A percentile compares a stretch with the other conserved stretches of the same genome.
Conservation (phyloP, 441 rosid genomes). For the Adansonia grandidieri region DNA sequence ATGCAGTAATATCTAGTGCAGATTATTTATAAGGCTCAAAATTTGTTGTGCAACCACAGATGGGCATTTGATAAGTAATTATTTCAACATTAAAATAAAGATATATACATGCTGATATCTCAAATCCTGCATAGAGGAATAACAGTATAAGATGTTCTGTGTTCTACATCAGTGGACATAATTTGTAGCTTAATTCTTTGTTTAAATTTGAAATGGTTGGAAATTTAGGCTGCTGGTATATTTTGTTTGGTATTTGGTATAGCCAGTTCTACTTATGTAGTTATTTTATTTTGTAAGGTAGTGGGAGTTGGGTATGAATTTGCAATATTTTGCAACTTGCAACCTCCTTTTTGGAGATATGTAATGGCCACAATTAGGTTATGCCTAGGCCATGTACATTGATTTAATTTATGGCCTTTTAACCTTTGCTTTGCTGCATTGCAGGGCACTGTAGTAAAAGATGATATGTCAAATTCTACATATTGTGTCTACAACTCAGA, state of each 20-base stretch:
- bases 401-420: conserved; percentile 1
- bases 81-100: not conserved
- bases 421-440: conserved; percentile 24
- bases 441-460: conserved; percentile 60
- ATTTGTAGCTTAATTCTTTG: not conserved
- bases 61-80: not conserved
- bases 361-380: not conserved
- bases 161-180: not conserved
- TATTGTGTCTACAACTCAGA: conserved; percentile 84
- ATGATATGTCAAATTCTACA: conserved; percentile 50
- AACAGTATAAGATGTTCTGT: not conserved
- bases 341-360: not conserved
- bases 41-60: not conserved
- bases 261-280: not conserved
- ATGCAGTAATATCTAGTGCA: not conserved
- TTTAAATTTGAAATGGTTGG: not conserved
- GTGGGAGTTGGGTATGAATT: not conserved
- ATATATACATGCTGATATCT: not conserved
- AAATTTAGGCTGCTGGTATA: not conserved
- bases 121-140: not conserved
- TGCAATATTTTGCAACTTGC: not conserved
- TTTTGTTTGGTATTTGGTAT: not conserved
- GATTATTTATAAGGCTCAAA: not conserved
- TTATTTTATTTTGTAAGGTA: not conserved
- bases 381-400: not conserved